Conservation (phyloP, 2,329 filamentous ascomycete genomes). For the Plectosphaerella cucumerina region DNA sequence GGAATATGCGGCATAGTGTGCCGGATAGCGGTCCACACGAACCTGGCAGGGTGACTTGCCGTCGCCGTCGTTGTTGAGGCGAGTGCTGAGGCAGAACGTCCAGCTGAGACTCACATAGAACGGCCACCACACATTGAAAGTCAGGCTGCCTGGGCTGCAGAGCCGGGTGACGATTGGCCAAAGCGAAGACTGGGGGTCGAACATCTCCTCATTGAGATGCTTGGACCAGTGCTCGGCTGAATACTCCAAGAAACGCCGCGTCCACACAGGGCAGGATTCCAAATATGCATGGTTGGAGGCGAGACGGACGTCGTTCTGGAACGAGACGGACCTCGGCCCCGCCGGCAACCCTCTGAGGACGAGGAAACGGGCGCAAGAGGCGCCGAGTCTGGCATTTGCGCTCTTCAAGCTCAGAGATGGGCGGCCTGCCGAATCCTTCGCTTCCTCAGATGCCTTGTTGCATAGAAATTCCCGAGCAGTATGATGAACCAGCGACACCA, state of each 20-base stretch:
- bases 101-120: no score
- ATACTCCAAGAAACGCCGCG: background rate
- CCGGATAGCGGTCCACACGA: no score
- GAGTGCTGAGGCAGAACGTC: no score
- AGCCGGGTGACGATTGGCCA: background rate
- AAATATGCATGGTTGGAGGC: background rate
- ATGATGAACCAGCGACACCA: conserved; percentile 4
- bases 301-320: background rate
- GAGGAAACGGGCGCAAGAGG: background rate
- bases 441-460: background rate
- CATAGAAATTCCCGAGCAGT: conserved; percentile 5
- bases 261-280: background rate
- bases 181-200: background rate
- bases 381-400: background rate
- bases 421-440: no score
- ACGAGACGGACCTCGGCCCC: background rate
- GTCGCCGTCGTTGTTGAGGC: no score
- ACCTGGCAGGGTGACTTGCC: no score
- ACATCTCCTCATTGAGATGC: background rate
- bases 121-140: no score
- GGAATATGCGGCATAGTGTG: no score
- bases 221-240: background rate
- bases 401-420: background rate
- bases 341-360: background rate
- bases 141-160: no score